These are phyloP conservation scores for Suillus decipiens DNA, from an alignment of 768 basidiomycete species.

Conservation along the genomic window DNA sequence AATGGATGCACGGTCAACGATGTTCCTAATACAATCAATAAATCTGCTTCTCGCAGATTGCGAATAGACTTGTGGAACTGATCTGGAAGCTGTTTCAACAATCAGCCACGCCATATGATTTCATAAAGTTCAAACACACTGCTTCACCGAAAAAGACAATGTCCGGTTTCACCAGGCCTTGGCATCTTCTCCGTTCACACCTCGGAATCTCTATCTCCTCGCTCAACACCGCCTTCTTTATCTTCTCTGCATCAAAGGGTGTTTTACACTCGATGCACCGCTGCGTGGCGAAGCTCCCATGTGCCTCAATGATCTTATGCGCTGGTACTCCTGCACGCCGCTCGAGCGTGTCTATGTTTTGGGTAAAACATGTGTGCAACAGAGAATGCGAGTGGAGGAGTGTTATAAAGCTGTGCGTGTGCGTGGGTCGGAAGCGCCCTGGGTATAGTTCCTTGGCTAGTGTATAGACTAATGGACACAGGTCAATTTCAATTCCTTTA, in stretches of 20 bases:
- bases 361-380: conserved; percentile 81
- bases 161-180: conserved; percentile 86
- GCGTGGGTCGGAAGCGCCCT: conserved; percentile 84
- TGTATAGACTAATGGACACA: conserved; percentile 63
- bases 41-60: conserved; percentile 65
- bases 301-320: conserved; percentile 86
- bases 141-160: conserved; percentile 92
- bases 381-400: conserved; percentile 70
- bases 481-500: conserved; percentile 4
- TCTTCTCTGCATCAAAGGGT: conserved; percentile 62
- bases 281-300: conserved; percentile 91
- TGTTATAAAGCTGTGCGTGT: conserved; percentile 87
- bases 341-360: conserved; percentile 94
- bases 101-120: conserved; percentile 3
- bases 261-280: conserved; percentile 75
- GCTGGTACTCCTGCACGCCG: conserved; percentile 76
- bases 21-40: conserved; percentile 90
- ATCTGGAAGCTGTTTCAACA: conserved; percentile 61
- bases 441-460: conserved; percentile 94
- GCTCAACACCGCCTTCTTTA: conserved; percentile 61
- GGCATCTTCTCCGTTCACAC: conserved; percentile 55
- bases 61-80: conserved; percentile 61
- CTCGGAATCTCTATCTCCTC: conserved; percentile 57
- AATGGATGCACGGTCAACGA: conserved; percentile 88
- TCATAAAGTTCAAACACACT: conserved; percentile 40